phyloP scores from a whole-genome alignment of 768 basidiomycete species.

The Amanita pallidorosea region DNA sequence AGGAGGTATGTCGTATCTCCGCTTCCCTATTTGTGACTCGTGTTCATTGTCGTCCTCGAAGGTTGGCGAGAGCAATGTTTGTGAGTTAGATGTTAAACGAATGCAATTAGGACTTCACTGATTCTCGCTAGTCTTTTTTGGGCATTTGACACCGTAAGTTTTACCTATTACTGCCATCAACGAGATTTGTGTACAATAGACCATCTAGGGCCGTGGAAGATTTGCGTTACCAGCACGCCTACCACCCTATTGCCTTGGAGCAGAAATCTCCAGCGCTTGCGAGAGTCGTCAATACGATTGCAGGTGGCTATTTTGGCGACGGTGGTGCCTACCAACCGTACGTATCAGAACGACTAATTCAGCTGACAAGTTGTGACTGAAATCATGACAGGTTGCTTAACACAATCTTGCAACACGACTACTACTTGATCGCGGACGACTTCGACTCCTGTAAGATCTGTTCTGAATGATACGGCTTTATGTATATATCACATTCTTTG shows the following conservation, averaged over 20 bases:
- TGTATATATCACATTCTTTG: neutral
- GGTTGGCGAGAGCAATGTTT: slow-evolving; percentile 86
- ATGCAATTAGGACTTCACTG: neutral
- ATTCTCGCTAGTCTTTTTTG: slow-evolving; percentile 65
- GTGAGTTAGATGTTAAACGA: slow-evolving; percentile 37
- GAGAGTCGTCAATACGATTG: slow-evolving; percentile 65
- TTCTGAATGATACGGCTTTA: neutral
- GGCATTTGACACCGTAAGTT: slow-evolving; percentile 64
- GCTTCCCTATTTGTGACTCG: neutral
- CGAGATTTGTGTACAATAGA: neutral
- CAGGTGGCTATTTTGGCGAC: slow-evolving; percentile 75
- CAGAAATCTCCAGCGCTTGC: slow-evolving; percentile 79
- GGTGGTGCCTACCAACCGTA: slow-evolving; percentile 77
- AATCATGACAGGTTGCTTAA: slow-evolving; percentile 45
- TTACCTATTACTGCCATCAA: neutral
- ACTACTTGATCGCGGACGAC: slow-evolving; percentile 83
- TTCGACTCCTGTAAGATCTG: slow-evolving; percentile 74
- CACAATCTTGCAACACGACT: slow-evolving; percentile 67
- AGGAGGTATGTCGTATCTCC: slow-evolving; percentile 38
- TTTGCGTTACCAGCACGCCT: slow-evolving; percentile 76
- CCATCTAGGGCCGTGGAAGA: slow-evolving; percentile 60
- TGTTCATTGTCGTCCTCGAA: neutral
- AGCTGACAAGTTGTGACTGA: slow-evolving; percentile 10
- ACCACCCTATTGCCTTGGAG: slow-evolving; percentile 72
- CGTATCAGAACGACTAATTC: slow-evolving; percentile 20